These are phyloP conservation scores for Hymenoscyphus fructigenus DNA, from an alignment of 2,329 filamentous ascomycete species.

Conservation along the genomic window DNA sequence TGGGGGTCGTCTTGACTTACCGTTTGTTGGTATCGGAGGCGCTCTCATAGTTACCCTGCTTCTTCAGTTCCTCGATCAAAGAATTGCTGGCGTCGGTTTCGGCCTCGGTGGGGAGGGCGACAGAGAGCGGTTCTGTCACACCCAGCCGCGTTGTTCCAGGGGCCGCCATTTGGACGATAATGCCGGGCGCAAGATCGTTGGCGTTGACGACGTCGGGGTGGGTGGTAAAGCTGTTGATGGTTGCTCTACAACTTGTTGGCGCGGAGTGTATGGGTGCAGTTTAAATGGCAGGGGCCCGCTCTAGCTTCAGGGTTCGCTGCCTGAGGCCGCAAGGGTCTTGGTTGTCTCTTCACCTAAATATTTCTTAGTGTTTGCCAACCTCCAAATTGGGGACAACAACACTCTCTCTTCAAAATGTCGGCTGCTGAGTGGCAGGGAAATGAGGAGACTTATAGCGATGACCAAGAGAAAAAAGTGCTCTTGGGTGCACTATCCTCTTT, in stretches of 20 bases:
- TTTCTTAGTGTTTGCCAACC: background rate
- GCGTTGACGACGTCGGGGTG: background rate
- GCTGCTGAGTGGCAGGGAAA: conserved; percentile 45
- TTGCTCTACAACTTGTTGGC: no score
- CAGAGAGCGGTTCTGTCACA: conserved; percentile 82
- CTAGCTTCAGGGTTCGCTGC: background rate
- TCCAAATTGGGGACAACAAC: background rate
- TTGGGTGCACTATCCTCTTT: conserved; percentile 87
- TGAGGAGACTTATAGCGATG: conserved; percentile 53
- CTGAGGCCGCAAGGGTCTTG: no score
- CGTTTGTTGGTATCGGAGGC: conserved; percentile 80
- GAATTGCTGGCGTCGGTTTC: conserved; percentile 77
- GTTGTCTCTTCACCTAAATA: background rate
- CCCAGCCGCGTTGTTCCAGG: conserved; percentile 46
- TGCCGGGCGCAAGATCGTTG: conserved; percentile 3
- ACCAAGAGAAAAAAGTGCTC: conserved; percentile 77
- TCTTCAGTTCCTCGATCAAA: conserved; percentile 80
- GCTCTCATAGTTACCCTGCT: conserved; percentile 88
- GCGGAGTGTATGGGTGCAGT: background rate
- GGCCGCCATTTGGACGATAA: conserved; percentile 31
- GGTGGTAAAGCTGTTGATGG: background rate
- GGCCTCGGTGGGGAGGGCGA: conserved; percentile 68
- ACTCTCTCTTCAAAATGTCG: conserved; percentile 13
- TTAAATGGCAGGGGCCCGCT: background rate
- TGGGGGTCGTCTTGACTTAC: conserved; percentile 43